phyloP scores from a whole-genome alignment of 768 basidiomycete genomes.

The Austroboletus eburneus region DNA sequence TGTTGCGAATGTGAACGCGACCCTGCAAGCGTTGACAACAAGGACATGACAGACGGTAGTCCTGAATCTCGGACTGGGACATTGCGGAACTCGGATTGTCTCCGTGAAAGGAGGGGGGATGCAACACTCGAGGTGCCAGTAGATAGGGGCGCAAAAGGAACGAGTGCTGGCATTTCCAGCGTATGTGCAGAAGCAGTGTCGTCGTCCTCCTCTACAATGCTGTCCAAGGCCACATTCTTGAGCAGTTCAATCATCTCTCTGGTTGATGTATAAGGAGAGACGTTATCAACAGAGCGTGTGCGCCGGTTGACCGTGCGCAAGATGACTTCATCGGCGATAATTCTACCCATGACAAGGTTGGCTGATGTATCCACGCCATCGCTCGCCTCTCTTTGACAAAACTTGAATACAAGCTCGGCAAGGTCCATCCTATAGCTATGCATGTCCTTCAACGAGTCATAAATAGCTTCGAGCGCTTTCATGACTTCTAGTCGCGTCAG shows the following conservation, averaged over 20 bases:
- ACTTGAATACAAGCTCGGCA: constrained; percentile 52
- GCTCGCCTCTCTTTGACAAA: constrained; percentile 38
- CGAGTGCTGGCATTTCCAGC: constrained; percentile 37
- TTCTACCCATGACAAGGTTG: constrained; percentile 44
- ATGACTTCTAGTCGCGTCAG: constrained; percentile 55
- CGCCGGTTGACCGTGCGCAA: constrained; percentile 44
- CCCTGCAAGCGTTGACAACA: constrained; percentile 58
- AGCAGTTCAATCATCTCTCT: constrained; percentile 39
- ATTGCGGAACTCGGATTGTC: constrained; percentile 51
- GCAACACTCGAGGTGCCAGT: constrained; percentile 33
- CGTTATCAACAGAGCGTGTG: constrained; percentile 8
- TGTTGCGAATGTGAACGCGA: constrained; percentile 59
- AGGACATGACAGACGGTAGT: constrained; percentile 59
- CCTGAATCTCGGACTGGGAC: constrained; percentile 42
- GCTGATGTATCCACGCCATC: constrained; percentile 25
- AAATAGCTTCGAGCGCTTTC: constrained; percentile 52
- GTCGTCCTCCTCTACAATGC: constrained; percentile 38
- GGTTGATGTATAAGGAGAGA: constrained; percentile 13
- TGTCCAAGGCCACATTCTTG: constrained; percentile 35
- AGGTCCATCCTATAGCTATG: constrained; percentile 53
- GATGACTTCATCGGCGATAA: constrained; percentile 68
- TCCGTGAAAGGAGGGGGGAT: constrained; percentile 55
- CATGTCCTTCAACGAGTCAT: constrained; percentile 68
- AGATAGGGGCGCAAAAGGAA: constrained; percentile 24
- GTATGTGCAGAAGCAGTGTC: constrained; percentile 39